These are phyloP conservation scores for Phaseolus lunatus DNA, from an alignment of 306 rosid species.

Conservation along the genomic window DNA sequence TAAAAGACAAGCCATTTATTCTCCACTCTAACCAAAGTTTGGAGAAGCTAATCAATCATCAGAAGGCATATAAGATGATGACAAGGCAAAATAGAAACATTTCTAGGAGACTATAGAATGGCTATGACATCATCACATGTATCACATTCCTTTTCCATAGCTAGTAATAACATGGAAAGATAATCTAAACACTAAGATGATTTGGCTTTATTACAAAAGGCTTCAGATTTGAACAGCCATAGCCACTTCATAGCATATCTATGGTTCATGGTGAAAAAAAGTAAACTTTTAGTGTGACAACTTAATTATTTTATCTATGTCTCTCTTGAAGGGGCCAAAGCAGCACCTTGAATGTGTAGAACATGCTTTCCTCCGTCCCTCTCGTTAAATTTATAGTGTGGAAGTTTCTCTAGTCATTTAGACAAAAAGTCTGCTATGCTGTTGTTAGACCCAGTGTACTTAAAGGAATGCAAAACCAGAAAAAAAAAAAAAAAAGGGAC, in stretches of 20 bases:
- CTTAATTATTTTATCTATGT: not conserved
- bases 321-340: conserved; percentile 6
- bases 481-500: not conserved
- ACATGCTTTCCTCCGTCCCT: conserved; percentile 13
- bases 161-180: conserved; percentile 5
- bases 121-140: not conserved
- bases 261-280: not conserved
- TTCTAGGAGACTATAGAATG: conserved; percentile 10
- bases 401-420: not conserved
- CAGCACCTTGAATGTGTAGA: conserved; percentile 10
- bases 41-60: conserved; percentile 20
- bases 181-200: not conserved
- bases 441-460: not conserved
- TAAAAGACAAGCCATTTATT: conserved; percentile 27
- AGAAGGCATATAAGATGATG: conserved; percentile 20
- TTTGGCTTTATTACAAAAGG: not conserved
- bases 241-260: not conserved
- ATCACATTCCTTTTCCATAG: conserved; percentile 18
- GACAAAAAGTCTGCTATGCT: not conserved
- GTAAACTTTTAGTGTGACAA: conserved; percentile 14
- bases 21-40: conserved; percentile 28
- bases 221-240: conserved; percentile 7
- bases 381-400: conserved; percentile 5
- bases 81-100: conserved; percentile 30
- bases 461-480: not conserved